A percentile compares a stretch with the other conserved stretches of the same genome.
phyloP scores from a whole-genome alignment of 2,329 filamentous ascomycete species.

The Exophiala phaeomuriformis region DNA sequence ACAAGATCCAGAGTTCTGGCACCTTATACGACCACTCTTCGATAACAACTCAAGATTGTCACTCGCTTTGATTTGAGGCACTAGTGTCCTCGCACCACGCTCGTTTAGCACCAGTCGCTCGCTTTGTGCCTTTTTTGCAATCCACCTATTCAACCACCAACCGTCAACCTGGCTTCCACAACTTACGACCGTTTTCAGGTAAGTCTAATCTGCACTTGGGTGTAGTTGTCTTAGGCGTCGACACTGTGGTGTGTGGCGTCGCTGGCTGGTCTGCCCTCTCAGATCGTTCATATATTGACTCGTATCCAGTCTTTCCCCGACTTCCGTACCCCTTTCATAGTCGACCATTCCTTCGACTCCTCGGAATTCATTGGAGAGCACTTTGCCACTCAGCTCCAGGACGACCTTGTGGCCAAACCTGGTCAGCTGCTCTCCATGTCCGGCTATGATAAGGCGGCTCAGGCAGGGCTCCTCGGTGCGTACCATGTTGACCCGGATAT shows the following conservation, averaged over 20 bases:
- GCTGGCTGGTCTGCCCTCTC: constrained; percentile 16
- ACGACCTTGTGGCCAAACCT: constrained; percentile 49
- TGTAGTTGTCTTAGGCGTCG: constrained; percentile 15
- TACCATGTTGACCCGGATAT: not conserved
- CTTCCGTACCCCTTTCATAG: constrained; percentile 42
- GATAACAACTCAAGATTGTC: constrained; percentile 31
- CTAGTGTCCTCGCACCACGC: constrained; percentile 31
- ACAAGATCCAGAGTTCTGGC: constrained; percentile 8
- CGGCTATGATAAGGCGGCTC: constrained; percentile 68
- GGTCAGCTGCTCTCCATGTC: constrained; percentile 69
- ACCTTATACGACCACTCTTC: constrained; percentile 10
- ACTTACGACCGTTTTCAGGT: constrained; percentile 42
- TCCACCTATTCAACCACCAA: constrained; percentile 19
- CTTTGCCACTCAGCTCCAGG: constrained; percentile 41
- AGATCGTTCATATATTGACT: constrained; percentile 32
- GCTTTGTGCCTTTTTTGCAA: constrained; percentile 36
- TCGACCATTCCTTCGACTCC: constrained; percentile 42
- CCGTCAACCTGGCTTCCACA: constrained; percentile 46
- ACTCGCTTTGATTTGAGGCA: constrained; percentile 41
- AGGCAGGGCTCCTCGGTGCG: constrained; percentile 39
- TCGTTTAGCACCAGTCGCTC: constrained; percentile 41
- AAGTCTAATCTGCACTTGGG: constrained; percentile 27
- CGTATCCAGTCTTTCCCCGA: constrained; percentile 29
- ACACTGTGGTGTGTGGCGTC: not conserved
- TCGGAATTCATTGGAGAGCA: constrained; percentile 41